Conservation (phyloP, 495 filamentous ascomycete genomes). For the Choiromyces venosus region DNA sequence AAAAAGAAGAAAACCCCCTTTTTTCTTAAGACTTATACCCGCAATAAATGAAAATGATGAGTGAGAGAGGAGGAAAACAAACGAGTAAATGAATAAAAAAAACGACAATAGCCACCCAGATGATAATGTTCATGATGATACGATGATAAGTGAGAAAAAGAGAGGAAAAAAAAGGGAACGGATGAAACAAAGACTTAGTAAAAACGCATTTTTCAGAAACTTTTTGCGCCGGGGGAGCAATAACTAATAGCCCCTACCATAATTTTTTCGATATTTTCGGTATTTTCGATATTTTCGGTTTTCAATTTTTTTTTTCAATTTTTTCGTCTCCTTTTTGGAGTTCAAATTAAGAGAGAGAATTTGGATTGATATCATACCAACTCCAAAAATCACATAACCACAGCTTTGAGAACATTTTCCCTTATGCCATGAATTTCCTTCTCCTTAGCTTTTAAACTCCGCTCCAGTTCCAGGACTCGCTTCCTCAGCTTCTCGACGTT, state of each 20-base stretch:
- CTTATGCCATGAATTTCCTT: conserved; percentile 31
- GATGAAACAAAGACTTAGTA: neutral
- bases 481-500: conserved; percentile 36
- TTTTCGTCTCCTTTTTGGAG: neutral
- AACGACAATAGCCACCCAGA: neutral
- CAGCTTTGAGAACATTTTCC: conserved; percentile 36
- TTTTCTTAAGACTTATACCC: neutral
- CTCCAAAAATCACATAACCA: conserved; percentile 18
- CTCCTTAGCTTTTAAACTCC: conserved; percentile 34
- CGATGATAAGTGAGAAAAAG: neutral
- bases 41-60: too few relatives aligned
- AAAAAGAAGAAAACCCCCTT: too few relatives aligned
- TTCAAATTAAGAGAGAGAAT: neutral
- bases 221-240: neutral
- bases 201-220: neutral
- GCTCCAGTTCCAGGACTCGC: conserved; percentile 30
- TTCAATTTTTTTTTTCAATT: neutral
- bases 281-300: too few relatives aligned
- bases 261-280: neutral
- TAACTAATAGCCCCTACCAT: neutral
- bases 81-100: neutral
- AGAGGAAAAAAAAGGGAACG: neutral
- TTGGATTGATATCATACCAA: neutral
- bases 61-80: neutral
- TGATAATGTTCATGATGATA: neutral